Base-by-base conservation (phyloP, 2,329 filamentous ascomycete genomes). In the Colletotrichum sp. region DNA sequence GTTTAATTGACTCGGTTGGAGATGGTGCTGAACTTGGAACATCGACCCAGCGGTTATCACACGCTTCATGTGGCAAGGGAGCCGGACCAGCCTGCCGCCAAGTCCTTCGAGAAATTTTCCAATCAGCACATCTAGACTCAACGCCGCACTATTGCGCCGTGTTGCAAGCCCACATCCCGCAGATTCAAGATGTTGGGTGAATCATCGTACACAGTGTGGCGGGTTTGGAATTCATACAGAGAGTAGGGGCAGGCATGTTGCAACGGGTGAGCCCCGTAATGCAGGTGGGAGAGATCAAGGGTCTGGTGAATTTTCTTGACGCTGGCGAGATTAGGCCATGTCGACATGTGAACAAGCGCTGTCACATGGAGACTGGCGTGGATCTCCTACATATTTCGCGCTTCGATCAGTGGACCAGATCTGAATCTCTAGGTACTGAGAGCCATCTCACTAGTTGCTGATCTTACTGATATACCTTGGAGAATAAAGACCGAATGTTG, bases 151-250 rank as follows among this genome's bases (percentile, higher is more conserved):
- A 6, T n/a, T 69, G 66, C 55, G 27, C 32, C 66, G 52, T 60
- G 55, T 69, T 36, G 30, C 22, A 16, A 58, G 22, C 48, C 66
- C 48, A 39, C 28, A 69, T 28, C 22, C 66, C 48, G 55, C 52
- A 61, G 18, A n/a, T 4, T 16, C 22, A 32, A 28, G 30, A 22
- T 18, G 0, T 27, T 25, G 36, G 5, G 36, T 22, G 13, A 12
- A n/a, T n/a, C 77, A n/a, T 13, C 15, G 36, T 65, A 65, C 36
- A 65, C 62, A 65, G 62, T 65, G 62, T 28, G 62, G 15, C 22
- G 27, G 8, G 12, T 27, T n/a, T 5, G 18, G 18, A 6, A 16
- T 61, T 27, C 34, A 6, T 32, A 61, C 58, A 34, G 58, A 32
- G 10, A n/a, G 58, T 30, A 61, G 27, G 28, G 18, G 18, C 58